Conservation (phyloP, 2,329 filamentous ascomycete genomes). For the Xylariaceae sp. region DNA sequence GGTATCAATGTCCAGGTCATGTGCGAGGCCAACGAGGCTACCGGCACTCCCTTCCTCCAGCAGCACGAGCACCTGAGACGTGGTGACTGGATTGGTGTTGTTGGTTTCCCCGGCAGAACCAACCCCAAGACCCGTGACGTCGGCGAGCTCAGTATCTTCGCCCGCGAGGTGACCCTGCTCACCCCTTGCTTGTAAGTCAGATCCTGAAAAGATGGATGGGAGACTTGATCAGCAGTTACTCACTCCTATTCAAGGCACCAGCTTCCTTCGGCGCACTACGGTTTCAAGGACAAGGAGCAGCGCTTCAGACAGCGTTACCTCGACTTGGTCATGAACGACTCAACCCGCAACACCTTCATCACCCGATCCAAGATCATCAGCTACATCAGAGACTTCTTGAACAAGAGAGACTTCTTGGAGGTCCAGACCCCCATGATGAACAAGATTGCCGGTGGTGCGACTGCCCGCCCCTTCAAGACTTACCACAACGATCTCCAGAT, state of each 20-base stretch:
- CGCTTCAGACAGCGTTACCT: conserved; percentile 90
- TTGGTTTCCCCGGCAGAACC: conserved; percentile 79
- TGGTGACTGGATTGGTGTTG: conserved; percentile 87
- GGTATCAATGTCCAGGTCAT: conserved; percentile 78
- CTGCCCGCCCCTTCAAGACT: conserved; percentile 89
- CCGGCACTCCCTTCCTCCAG: conserved; percentile 67
- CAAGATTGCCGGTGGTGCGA: conserved; percentile 89
- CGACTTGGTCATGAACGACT: conserved; percentile 95
- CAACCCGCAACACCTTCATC: conserved; percentile 74
- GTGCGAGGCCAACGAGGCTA: conserved; percentile 79
- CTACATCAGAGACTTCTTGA: conserved; percentile 85
- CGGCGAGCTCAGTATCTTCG: conserved; percentile 92
- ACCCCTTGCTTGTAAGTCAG: conserved; percentile 67
- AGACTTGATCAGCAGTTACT: background rate
- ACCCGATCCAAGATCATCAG: conserved; percentile 82
- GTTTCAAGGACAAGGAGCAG: conserved; percentile 92
- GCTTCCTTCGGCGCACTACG: conserved; percentile 84
- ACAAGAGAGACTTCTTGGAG: conserved; percentile 81
- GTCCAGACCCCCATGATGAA: conserved; percentile 94
- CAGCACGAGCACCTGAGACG: conserved; percentile 86
- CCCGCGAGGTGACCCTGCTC: conserved; percentile 76
- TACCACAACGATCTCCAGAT: conserved; percentile 95
- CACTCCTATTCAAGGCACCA: conserved; percentile 48
- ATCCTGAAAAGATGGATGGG: background rate
- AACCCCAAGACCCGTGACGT: conserved; percentile 85